Evolutionary conservation across 305 asterid genomes (phyloP).

Genomic region (Nicotiana rustica): DNA sequence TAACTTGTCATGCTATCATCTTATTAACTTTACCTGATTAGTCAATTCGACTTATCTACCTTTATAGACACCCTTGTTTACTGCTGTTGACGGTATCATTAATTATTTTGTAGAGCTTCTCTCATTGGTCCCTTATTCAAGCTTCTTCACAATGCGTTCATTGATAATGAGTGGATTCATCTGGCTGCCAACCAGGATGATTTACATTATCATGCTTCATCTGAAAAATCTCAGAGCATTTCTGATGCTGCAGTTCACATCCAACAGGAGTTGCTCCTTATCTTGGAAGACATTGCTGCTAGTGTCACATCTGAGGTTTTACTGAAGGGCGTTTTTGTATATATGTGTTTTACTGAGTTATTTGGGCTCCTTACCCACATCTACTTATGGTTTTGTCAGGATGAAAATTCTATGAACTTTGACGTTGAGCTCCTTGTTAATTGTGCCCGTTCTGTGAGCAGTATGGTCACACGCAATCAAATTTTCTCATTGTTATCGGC

Average conservation of each 20-base stretch:
- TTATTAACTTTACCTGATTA: background rate
- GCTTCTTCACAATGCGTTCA: constrained; percentile 63
- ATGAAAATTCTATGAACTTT: constrained; percentile 41
- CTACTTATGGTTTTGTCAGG: constrained; percentile 55
- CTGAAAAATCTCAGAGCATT: constrained; percentile 48
- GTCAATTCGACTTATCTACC: background rate
- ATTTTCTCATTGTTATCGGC: constrained; percentile 78
- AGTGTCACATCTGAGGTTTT: constrained; percentile 44
- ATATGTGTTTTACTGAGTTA: background rate
- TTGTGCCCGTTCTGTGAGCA: constrained; percentile 73
- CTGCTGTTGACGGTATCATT: constrained; percentile 40
- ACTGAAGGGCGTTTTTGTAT: constrained; percentile 2
- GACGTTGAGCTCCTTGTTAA: constrained; percentile 70
- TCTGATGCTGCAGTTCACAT: constrained; percentile 57
- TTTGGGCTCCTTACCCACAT: constrained; percentile 44
- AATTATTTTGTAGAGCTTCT: constrained; percentile 61
- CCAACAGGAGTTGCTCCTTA: constrained; percentile 74
- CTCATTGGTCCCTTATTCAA: constrained; percentile 76
- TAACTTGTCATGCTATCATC: constrained; percentile 13
- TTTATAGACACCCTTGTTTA: constrained; percentile 22
- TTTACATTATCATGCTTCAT: constrained; percentile 42
- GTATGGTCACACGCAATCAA: constrained; percentile 74
- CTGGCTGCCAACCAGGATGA: constrained; percentile 51
- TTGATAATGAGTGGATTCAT: constrained; percentile 54
- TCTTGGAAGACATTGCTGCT: constrained; percentile 79